Base-by-base conservation (phyloP, 2,329 filamentous ascomycete species). In the Bipolaris zeicola region DNA sequence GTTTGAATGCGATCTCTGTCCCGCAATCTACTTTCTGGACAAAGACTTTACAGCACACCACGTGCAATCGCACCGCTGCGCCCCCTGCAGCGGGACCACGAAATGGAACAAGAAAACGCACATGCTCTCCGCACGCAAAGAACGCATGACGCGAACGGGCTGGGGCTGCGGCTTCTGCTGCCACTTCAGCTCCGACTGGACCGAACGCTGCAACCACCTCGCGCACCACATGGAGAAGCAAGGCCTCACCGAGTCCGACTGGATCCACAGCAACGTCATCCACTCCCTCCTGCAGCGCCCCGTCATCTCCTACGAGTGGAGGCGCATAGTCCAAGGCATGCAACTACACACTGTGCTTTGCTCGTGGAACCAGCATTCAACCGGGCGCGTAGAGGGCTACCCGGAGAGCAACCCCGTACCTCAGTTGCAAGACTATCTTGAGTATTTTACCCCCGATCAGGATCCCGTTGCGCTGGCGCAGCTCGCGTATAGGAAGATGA, bases 141-240 rank as follows among this genome's bases (percentile, higher is more conserved):
- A 45, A 1, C 65, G 68, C 0, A 57, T 38, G 22, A 36, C 54
- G 5, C 80, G 85, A 55, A 86, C 83, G 68, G 85, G 86, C 37
- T 89, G 86, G 84, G 86, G 85, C 1, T 89, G 87, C 57, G 87
- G 87, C 6, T 88, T 89, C 70, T 89, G 87, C 64, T 84, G 81
- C 5, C 85, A 84, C 6, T 81, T 88, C 55, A 83, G 86, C 53
- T 80, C 80, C 10, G 82, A 84, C 28, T 83, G 85, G 59, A 84
- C 85, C 61, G 84, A 86, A 43, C 84, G 88, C 66, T 86, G 88
- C 57, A 85, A 88, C 65, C 87, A 89, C 59, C 82, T 89, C 20
- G 85, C 85, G n/a, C 76, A 80, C 3, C 87, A 89, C 64, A 88
- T 88, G 65, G 86, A 88, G 64, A 62, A 63, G 7, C 60, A 66